Evolutionary conservation across 352 stramenopile species (phyloP), one percentile per base, ranked within the genome.

Genomic region (Globisporangium cystogenes): DNA sequence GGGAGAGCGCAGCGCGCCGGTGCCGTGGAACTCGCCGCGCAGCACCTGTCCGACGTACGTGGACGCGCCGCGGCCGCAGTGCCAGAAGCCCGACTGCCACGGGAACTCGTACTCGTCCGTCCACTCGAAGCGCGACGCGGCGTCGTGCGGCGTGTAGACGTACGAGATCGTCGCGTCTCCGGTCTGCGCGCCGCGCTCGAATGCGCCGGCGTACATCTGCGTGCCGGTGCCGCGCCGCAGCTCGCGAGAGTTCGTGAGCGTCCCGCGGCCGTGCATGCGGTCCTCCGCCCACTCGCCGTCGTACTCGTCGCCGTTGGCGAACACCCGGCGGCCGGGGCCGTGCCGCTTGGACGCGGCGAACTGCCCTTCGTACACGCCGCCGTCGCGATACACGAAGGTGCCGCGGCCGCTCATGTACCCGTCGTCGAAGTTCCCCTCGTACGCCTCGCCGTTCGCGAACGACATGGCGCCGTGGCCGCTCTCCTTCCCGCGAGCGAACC

Each of bases 51-150:
- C 83, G 29, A 60, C 41, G 45, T 92, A 94, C 31, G 61, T 86
- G 15, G 65, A 81, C 6, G 50, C 62, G 18, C 82, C 74, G 35
- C 75, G 68, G 7, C 76, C 74, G 39, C 62, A 62, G 58, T 90
- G 79, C 74, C 73, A 90, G 36, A 68, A 81, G 1, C 68, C 63
- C 23, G 72, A 87, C n/a, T 57, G 51, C 1, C 57, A n/a, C 0
- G 81, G 81, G 45, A 88, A 92, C 56, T 92, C 78, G 49, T 84
- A 86, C 51, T 84, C 73, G 8, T 71, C 42, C 18, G 62, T 76
- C 67, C 74, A 84, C 33, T 86, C 70, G 20, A 68, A 72, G 21
- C 48, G 24, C 23, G 49, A n/a, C 26, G 56, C 6, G 41, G 42
- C 45, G 52, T 64, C n/a, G 20, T 33, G 21, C 31, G 75, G 75